Evolutionary conservation across 345 rosid species (phyloP).

Genomic region (Arabis alpina): DNA sequence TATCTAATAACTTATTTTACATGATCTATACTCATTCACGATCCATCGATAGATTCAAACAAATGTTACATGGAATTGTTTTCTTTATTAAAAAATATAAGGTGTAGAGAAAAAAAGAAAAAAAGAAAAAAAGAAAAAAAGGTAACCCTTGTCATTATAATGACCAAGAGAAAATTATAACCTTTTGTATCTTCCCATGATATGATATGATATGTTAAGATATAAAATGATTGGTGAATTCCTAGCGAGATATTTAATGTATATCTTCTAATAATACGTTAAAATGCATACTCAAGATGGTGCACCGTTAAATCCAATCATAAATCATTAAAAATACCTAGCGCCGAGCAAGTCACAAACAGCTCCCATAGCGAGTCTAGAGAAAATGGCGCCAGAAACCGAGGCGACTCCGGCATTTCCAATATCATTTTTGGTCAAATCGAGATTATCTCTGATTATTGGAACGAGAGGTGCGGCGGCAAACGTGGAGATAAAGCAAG

Average conservation of each 20-base stretch:
- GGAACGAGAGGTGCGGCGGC: conserved; percentile 90
- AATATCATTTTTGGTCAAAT: conserved; percentile 61
- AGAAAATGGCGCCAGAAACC: conserved; percentile 78
- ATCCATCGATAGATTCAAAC: too few species aligned
- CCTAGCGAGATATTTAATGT: background rate
- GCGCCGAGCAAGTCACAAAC: conserved; percentile 81
- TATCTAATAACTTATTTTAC: too few species aligned
- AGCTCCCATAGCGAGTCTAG: conserved; percentile 84
- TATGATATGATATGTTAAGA: too few species aligned
- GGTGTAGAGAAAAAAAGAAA: too few species aligned
- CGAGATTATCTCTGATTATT: conserved; percentile 75
- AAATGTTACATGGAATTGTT: too few species aligned
- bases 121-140: too few species aligned
- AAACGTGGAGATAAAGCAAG: conserved; percentile 84
- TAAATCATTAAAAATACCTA: conserved; percentile 26
- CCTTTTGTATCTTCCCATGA: too few species aligned
- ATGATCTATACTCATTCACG: too few species aligned
- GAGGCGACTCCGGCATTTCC: conserved; percentile 93
- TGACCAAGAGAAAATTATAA: too few species aligned
- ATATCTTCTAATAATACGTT: conserved; percentile 5
- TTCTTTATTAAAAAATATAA: too few species aligned
- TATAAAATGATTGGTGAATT: too few species aligned
- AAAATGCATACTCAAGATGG: background rate
- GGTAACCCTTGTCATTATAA: too few species aligned
- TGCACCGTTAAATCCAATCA: background rate